These are phyloP conservation scores for Melampsora larici-populina DNA, from an alignment of 1,284 basidiomycete genomes.

Conservation along the genomic window DNA sequence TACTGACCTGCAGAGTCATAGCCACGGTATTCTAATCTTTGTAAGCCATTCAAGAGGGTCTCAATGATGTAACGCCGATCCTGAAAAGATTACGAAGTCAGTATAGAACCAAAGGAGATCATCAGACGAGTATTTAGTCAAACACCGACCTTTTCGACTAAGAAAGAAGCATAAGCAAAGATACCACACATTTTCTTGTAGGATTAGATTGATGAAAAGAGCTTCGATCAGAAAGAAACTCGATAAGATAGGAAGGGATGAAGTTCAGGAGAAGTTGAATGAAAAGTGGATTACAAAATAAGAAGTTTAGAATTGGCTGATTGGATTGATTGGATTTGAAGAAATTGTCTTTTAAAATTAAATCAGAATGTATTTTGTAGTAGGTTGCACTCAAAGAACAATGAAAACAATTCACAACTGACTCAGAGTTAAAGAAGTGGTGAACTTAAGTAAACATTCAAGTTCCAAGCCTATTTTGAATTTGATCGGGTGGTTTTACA, in stretches of 20 bases:
- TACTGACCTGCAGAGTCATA: constrained; percentile 81
- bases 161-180: constrained; percentile 88
- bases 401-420: too few species aligned
- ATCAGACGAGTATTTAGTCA: background rate
- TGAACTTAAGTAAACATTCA: too few species aligned
- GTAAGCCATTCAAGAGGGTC: constrained; percentile 84
- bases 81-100: constrained; percentile 55
- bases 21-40: constrained; percentile 94
- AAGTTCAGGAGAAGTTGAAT: background rate
- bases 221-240: background rate
- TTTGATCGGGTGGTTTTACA: too few species aligned
- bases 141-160: constrained; percentile 75
- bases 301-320: too few species aligned
- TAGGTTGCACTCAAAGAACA: too few species aligned
- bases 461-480: too few species aligned
- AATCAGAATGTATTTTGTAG: too few species aligned
- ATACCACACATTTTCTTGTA: constrained; percentile 74
- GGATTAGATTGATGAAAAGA: background rate
- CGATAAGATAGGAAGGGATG: background rate
- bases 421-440: too few species aligned
- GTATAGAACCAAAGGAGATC: background rate
- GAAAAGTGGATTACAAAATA: background rate
- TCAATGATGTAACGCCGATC: constrained; percentile 89
- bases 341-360: too few species aligned
- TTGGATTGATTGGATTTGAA: too few species aligned